Base-by-base conservation (phyloP, 768 basidiomycete genomes). In the Stropharia rugosoannulata region DNA sequence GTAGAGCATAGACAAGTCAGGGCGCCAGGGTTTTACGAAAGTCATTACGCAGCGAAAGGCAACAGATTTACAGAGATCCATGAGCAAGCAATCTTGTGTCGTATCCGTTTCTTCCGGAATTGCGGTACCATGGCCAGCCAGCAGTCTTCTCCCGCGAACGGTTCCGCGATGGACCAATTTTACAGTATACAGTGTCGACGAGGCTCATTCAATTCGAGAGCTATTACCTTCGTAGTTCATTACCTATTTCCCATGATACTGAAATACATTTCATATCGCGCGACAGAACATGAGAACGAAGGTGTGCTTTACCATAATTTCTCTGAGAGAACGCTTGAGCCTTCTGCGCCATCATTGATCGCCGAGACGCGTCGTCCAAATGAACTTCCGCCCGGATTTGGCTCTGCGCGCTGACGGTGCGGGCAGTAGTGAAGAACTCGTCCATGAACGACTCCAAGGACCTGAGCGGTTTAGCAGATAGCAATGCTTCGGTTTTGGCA, bases 391-490 rank as follows among this genome's bases (percentile, higher is more conserved):
- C 35, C 35, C n/a, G 37, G 15, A 13, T 7, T 4, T 10, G n/a
- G 11, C 13, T 15, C 15, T 43, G 49, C 15, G 41, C 49, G 15
- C 65, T 68, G 8, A 68, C 71, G 40, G 57, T 60, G 4, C 73
- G 73, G 3, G 72, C 69, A 25, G 69, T 74, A 54, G 72, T 70
- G 16, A 74, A 51, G 43, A 77, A 73, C 13, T 58, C 62, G 44
- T 70, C 68, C 39, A 77, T 64, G 44, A 73, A 70, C 10, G 69
- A 71, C 11, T 58, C 70, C 13, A 75, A 68, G 2, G 74, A 70
- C 51, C 66, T 71, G 22, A 74, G 59, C 3, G 58, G 58, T 51
- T 51, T 50, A 43, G 36, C 5, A 4, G 49, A 29, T 13, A 22
- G 13, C 4, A 27, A 22, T 41, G 49, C 4, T 25, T 19, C 40